A percentile compares a stretch with the other conserved stretches of the same genome.
These are phyloP conservation scores for Fusarium proliferatum DNA, from an alignment of 2,329 filamentous ascomycete genomes.

Conservation along the genomic window DNA sequence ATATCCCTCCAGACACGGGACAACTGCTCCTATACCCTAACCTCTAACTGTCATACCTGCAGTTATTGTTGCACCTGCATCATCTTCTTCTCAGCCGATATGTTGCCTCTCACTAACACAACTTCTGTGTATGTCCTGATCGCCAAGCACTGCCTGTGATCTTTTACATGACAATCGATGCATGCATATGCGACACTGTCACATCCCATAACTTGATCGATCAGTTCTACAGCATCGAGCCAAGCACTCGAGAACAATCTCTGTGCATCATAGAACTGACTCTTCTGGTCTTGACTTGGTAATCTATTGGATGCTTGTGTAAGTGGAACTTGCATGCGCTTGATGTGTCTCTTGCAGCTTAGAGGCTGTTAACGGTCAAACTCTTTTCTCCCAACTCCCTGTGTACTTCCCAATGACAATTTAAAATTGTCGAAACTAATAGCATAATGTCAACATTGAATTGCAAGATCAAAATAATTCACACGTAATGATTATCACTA, in stretches of 20 bases:
- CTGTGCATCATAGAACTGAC: background rate
- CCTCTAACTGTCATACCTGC: background rate
- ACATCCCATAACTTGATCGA: background rate
- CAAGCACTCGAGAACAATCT: background rate
- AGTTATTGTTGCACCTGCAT: background rate
- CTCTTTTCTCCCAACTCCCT: background rate
- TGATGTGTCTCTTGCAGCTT: background rate
- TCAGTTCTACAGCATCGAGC: background rate
- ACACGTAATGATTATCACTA: background rate
- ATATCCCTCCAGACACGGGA: background rate
- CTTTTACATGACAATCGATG: background rate
- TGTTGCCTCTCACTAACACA: conserved; percentile 3
- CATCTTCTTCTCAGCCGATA: background rate
- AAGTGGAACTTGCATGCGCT: background rate
- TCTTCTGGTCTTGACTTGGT: background rate
- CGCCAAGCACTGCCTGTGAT: conserved; percentile 1
- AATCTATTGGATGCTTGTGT: background rate
- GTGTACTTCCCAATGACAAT: background rate
- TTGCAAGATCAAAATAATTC: background rate
- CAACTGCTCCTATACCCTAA: background rate
- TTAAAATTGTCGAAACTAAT: background rate
- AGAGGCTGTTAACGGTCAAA: background rate
- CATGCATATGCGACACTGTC: background rate
- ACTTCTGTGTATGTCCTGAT: background rate
- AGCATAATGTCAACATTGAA: no score